Base-by-base conservation (phyloP, 192 early-diverging fungal genomes). In the Lobulomyces angularis region DNA sequence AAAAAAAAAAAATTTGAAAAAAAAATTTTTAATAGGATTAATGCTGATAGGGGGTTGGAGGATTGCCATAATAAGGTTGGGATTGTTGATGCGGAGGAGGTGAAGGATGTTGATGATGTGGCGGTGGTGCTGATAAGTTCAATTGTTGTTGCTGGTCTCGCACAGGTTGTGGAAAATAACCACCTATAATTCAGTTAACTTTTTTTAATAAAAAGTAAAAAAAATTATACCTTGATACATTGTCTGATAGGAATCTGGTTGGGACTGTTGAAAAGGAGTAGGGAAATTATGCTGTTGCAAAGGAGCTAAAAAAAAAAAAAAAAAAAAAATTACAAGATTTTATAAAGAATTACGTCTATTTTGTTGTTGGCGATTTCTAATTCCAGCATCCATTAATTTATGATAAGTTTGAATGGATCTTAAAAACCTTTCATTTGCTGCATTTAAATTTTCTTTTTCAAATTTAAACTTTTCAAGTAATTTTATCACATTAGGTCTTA, bases 401-500 rank as follows among this genome's bases (percentile, higher is more conserved):
- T 87, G 82, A 37, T 90, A 90, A 5, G 80, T 78, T 16, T 67
- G 44, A 32, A 74, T 64, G 16, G 87, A 83, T 14, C 65, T 54
- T 14, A 69, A 58, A 36, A 86, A 84, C 42, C 82, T 76, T 24
- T 86, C 79, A 49, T 81, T 83, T 14, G 88, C 43, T 3, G 61
- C 40, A 11, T 74, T 42, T 45, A 90, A 54, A 24, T 90, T 81
- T 38, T 90, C 84, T 85, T 50, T 33, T 11, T 24, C 29, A 27
- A 14, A 42, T 14, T 38, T 14, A 23, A 39, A 33, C 37, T 37
- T 77, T 43, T 91, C 87, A 41, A 93, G 74, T 24, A 90, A 62
- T 49, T 77, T 79, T 12, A 94, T 70, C 28, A 98, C 61, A 59
- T 86, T 83, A 1, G 90, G 88, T 30, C 88, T 59, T 41, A 92